Percentiles rank a stretch among this genome's conserved stretches.
Conservation (phyloP, 2,329 filamentous ascomycete genomes). For the Sarocladiaceae sp. region DNA sequence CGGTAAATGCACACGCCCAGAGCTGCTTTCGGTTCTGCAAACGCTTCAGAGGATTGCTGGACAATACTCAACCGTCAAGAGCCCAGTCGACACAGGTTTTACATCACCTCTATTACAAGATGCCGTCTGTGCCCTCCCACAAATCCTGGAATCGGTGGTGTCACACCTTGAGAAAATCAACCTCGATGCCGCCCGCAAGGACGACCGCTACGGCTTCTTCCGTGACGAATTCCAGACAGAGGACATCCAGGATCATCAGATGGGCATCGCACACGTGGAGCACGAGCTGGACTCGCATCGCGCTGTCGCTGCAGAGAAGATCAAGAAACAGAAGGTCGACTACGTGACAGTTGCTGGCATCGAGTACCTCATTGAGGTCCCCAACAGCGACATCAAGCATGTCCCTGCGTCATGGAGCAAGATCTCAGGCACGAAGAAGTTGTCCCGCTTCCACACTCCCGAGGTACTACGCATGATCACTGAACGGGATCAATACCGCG, state of each 20-base stretch:
- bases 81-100: constrained; percentile 64
- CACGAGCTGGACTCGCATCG: constrained; percentile 79
- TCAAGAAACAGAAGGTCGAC: constrained; percentile 64
- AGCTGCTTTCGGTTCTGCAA: constrained; percentile 79
- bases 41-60: constrained; percentile 74
- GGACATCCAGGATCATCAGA: constrained; percentile 79
- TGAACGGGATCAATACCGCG: constrained; percentile 91
- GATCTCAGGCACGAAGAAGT: constrained; percentile 87
- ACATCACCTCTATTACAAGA: constrained; percentile 60
- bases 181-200: constrained; percentile 68
- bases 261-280: constrained; percentile 87
- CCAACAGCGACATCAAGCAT: constrained; percentile 72
- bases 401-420: constrained; percentile 94
- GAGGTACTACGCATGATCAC: constrained; percentile 76
- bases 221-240: constrained; percentile 82
- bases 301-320: constrained; percentile 59
- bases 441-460: constrained; percentile 90
- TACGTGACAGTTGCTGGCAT: constrained; percentile 86
- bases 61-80: constrained; percentile 65
- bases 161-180: constrained; percentile 81
- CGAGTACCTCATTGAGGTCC: constrained; percentile 89
- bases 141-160: constrained; percentile 66
- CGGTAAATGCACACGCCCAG: constrained; percentile 85
- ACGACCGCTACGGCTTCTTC: constrained; percentile 95
- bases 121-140: constrained; percentile 69